These are phyloP conservation scores for Kodamaea anthophila DNA, from an alignment of 1,139 yeast genomes.

Conservation along the genomic window DNA sequence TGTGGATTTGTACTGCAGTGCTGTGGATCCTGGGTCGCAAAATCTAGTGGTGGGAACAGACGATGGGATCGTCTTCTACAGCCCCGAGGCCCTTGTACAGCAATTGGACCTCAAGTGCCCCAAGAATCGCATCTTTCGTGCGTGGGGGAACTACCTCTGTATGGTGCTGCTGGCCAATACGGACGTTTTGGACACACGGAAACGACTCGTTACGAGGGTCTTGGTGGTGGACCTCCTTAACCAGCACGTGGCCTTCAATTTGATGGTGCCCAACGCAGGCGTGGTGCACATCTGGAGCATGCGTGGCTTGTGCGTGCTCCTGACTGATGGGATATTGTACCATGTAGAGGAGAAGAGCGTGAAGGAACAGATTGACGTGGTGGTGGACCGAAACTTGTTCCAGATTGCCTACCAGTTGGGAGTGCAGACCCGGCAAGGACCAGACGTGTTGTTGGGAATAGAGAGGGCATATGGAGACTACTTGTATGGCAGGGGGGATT, in stretches of 20 bases:
- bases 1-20: conserved; percentile 65
- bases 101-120: conserved; percentile 54
- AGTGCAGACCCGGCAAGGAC: conserved; percentile 34
- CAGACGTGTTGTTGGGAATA: conserved; percentile 41
- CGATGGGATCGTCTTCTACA: conserved; percentile 49
- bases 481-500: conserved; percentile 60
- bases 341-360: conserved; percentile 62
- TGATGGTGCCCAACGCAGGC: conserved; percentile 59
- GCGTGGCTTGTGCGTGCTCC: conserved; percentile 43
- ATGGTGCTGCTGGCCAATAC: conserved; percentile 47
- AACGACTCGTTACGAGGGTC: conserved; percentile 37
- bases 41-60: conserved; percentile 50
- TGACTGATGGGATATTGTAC: conserved; percentile 72
- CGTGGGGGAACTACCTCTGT: conserved; percentile 40
- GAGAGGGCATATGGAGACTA: conserved; percentile 67
- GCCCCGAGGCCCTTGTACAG: conserved; percentile 49
- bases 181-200: conserved; percentile 7
- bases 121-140: conserved; percentile 48
- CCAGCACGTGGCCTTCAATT: conserved; percentile 57
- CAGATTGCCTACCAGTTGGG: conserved; percentile 73
- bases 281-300: conserved; percentile 41
- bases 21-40: conserved; percentile 28
- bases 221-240: conserved; percentile 63
- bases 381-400: conserved; percentile 66
- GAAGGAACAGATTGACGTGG: conserved; percentile 61